These are phyloP conservation scores for Phytophthora multivora DNA, from an alignment of 352 stramenopile genomes.

Conservation along the genomic window DNA sequence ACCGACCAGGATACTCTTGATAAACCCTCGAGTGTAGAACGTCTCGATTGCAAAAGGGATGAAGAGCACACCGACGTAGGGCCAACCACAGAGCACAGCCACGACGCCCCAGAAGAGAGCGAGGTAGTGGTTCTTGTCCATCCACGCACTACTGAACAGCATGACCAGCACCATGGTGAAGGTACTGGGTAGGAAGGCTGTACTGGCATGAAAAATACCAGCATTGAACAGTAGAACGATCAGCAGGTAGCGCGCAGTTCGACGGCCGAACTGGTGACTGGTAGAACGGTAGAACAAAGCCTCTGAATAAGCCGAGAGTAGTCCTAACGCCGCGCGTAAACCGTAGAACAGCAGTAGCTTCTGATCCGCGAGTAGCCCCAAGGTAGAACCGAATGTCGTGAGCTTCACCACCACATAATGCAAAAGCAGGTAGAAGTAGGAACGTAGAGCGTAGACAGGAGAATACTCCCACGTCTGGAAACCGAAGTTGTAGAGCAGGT, in stretches of 20 bases:
- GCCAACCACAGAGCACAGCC: constrained; percentile 96
- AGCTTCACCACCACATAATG: constrained; percentile 62
- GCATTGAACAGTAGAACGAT: constrained; percentile 85
- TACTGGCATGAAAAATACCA: constrained; percentile 93
- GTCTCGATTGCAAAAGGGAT: constrained; percentile 93
- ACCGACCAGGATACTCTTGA: constrained; percentile 55
- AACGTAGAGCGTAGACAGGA: constrained; percentile 94
- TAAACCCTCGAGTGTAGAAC: constrained; percentile 49
- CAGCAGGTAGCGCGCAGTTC: constrained; percentile 70
- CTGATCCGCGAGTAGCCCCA: constrained; percentile 37
- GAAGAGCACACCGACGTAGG: constrained; percentile 97
- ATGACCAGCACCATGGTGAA: constrained; percentile 89
- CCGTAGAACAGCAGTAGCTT: constrained; percentile 93
- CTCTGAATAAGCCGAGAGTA: constrained; percentile 85
- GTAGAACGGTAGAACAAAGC: constrained; percentile 84
- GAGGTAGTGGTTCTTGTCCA: constrained; percentile 67
- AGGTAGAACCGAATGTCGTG: constrained; percentile 38
- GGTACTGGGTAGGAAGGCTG: constrained; percentile 93
- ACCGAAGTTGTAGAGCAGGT: constrained; percentile 92
- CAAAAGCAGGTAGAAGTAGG: constrained; percentile 93
- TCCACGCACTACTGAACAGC: constrained; percentile 79
- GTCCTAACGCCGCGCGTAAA: constrained; percentile 79
- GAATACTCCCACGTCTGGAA: constrained; percentile 93
- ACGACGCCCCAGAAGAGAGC: constrained; percentile 89
- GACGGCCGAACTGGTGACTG: constrained; percentile 60